These are phyloP conservation scores for Alternaria arbusti DNA, from an alignment of 2,329 filamentous ascomycete species.

Conservation along the genomic window DNA sequence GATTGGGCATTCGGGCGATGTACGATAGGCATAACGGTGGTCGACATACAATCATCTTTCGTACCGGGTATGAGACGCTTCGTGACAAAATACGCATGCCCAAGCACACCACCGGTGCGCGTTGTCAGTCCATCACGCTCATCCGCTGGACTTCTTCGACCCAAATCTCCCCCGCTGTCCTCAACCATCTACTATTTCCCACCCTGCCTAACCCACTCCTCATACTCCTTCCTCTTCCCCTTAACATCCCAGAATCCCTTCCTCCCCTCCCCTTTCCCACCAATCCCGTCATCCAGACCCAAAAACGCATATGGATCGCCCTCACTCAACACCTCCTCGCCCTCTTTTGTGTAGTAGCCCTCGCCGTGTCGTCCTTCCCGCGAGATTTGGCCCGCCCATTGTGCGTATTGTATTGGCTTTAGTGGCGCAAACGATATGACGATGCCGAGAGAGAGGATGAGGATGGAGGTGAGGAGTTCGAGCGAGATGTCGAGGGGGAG, in stretches of 20 bases:
- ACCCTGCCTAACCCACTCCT: slow-evolving; percentile 68
- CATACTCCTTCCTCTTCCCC: slow-evolving; percentile 81
- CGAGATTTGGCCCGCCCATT: slow-evolving; percentile 86
- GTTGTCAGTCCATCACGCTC: neutral
- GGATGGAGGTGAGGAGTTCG: slow-evolving; percentile 80
- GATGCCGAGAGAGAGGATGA: slow-evolving; percentile 82
- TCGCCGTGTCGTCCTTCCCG: slow-evolving; percentile 70
- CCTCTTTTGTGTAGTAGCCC: slow-evolving; percentile 63
- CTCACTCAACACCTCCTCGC: slow-evolving; percentile 67
- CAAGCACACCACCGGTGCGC: neutral
- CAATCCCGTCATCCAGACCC: slow-evolving; percentile 55
- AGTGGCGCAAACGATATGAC: slow-evolving; percentile 78
- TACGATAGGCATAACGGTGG: neutral
- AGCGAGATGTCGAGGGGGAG: slow-evolving; percentile 86
- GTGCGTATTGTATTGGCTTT: slow-evolving; percentile 82
- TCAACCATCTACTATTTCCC: slow-evolving; percentile 16
- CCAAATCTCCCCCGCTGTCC: neutral
- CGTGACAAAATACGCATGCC: neutral
- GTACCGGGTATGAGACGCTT: neutral
- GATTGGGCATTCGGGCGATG: neutral
- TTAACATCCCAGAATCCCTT: slow-evolving; percentile 88
- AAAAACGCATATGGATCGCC: slow-evolving; percentile 81
- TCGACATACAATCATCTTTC: neutral
- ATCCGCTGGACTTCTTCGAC: neutral
- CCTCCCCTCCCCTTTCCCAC: slow-evolving; percentile 71